phyloP scores from a whole-genome alignment of 345 rosid species.

The Citrus trifoliata region DNA sequence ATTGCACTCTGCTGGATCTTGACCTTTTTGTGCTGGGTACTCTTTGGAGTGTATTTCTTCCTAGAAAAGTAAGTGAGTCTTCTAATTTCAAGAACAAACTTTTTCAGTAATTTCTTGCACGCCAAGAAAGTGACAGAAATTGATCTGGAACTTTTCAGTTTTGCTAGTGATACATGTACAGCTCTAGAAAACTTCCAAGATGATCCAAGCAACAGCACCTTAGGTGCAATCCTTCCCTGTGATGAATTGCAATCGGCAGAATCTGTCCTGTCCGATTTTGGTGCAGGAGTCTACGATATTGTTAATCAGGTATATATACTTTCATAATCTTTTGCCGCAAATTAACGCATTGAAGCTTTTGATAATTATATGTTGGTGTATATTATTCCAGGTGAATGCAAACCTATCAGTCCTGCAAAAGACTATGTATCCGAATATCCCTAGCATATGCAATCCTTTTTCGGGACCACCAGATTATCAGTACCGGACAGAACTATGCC shows the following conservation, averaged over 20 bases:
- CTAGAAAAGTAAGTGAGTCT: slow-evolving; percentile 37
- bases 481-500: slow-evolving; percentile 49
- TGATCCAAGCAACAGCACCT: slow-evolving; percentile 58
- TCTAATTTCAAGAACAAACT: neutral
- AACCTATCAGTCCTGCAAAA: slow-evolving; percentile 40
- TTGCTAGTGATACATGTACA: slow-evolving; percentile 53
- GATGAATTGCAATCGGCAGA: slow-evolving; percentile 49
- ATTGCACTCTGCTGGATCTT: slow-evolving; percentile 57
- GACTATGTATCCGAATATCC: slow-evolving; percentile 5
- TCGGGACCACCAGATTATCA: slow-evolving; percentile 52
- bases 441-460: slow-evolving; percentile 66
- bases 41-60: slow-evolving; percentile 60
- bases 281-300: slow-evolving; percentile 48
- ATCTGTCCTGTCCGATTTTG: slow-evolving; percentile 38
- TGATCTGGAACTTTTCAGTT: slow-evolving; percentile 29
- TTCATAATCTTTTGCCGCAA: no score
- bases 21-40: slow-evolving; percentile 55
- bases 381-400: slow-evolving; percentile 43
- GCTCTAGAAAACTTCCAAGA: slow-evolving; percentile 54
- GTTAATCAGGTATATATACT: slow-evolving; percentile 39
- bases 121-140: neutral
- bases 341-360: neutral
- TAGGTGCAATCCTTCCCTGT: slow-evolving; percentile 70
- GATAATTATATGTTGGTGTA: neutral
- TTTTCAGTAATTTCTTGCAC: neutral